phyloP scores from a whole-genome alignment of 129 eudicot species.

The Artemisia annua region DNA sequence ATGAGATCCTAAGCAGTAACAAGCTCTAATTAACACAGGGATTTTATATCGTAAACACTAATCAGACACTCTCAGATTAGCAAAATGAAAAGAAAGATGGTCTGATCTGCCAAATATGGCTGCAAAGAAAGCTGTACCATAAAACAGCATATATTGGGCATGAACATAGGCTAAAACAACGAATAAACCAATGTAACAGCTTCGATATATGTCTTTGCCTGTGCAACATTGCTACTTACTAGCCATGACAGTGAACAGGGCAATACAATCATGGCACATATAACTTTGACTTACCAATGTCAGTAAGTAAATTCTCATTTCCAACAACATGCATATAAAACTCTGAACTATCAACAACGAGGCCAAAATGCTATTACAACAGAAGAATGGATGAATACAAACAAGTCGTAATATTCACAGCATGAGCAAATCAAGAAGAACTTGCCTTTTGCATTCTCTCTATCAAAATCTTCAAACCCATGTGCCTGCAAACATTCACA shows the following conservation, averaged over 20 bases:
- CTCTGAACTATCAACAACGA: neutral
- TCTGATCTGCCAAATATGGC: no score
- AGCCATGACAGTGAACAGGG: no score
- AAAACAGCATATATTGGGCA: no score
- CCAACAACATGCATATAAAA: constrained; percentile 7
- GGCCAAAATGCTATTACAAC: constrained; percentile 18
- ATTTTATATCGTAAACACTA: no score
- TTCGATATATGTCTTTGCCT: no score
- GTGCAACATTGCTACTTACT: no score
- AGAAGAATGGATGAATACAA: constrained; percentile 13
- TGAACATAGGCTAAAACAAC: no score
- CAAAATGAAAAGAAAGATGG: no score
- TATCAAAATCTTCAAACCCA: constrained; percentile 60
- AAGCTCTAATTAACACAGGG: neutral
- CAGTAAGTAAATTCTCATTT: neutral
- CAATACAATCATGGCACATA: neutral
- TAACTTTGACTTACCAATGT: neutral
- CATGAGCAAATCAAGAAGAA: constrained; percentile 13
- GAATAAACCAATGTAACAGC: no score
- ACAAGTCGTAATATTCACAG: constrained; percentile 18
- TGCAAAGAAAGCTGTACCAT: no score
- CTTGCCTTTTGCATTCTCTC: constrained; percentile 35
- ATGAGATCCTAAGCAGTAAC: neutral
- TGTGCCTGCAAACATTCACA: constrained; percentile 48
- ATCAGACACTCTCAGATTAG: no score